Conservation (phyloP, 345 rosid genomes). For the Acer campestre region DNA sequence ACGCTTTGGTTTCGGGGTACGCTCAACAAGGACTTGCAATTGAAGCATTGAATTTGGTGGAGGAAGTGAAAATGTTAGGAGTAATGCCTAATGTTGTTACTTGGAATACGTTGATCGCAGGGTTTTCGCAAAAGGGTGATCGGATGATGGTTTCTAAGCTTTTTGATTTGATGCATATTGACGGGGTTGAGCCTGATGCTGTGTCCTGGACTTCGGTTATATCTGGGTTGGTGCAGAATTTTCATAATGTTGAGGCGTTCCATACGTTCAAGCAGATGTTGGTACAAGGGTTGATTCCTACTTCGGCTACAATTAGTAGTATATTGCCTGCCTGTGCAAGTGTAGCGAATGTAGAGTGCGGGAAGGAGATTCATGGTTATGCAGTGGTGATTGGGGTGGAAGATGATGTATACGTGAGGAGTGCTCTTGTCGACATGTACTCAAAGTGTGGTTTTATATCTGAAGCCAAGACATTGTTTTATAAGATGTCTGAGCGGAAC, state of each 20-base stretch:
- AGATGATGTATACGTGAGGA: conserved; percentile 60
- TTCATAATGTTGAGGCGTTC: conserved; percentile 53
- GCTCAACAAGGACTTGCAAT: conserved; percentile 45
- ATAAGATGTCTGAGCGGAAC: conserved; percentile 50
- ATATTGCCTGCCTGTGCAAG: conserved; percentile 76
- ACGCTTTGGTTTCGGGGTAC: conserved; percentile 78
- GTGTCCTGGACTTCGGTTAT: conserved; percentile 82
- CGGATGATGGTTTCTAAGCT: conserved; percentile 43
- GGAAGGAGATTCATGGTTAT: conserved; percentile 75
- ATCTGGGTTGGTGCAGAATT: conserved; percentile 77
- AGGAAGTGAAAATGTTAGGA: conserved; percentile 41
- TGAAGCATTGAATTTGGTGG: conserved; percentile 56
- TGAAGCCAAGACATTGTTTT: conserved; percentile 62
- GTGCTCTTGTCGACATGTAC: conserved; percentile 86
- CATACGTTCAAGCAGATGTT: conserved; percentile 63
- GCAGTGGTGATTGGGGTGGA: conserved; percentile 65
- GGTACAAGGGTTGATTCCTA: conserved; percentile 50
- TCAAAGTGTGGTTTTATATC: conserved; percentile 71
- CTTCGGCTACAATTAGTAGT: conserved; percentile 62
- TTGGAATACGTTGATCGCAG: conserved; percentile 67
- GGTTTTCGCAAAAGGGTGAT: conserved; percentile 65
- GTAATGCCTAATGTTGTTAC: conserved; percentile 63
- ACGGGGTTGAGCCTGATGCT: conserved; percentile 68
- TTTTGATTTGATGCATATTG: conserved; percentile 47
- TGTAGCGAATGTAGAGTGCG: conserved; percentile 43